Conservation (phyloP, 1,139 yeast genomes). For the Meyerozyma athensensis region DNA sequence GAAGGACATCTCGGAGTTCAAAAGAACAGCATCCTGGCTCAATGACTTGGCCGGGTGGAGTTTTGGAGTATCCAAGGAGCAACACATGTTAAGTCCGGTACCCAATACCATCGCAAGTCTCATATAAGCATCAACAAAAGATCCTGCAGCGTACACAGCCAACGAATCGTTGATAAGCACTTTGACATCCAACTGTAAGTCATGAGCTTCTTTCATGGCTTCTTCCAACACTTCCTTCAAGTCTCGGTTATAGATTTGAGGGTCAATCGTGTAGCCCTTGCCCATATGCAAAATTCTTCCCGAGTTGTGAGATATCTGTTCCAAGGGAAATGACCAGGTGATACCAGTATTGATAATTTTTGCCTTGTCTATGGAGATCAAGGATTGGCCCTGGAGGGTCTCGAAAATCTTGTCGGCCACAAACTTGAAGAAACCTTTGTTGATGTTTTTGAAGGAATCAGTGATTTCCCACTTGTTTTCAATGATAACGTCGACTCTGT, state of each 20-base stretch:
- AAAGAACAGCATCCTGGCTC: conserved; percentile 20
- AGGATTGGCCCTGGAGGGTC: conserved; percentile 24
- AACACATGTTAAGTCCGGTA: conserved; percentile 43
- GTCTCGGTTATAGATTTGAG: conserved; percentile 37
- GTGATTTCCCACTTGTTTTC: conserved; percentile 39
- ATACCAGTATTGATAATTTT: conserved; percentile 37
- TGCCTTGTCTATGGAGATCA: conserved; percentile 13
- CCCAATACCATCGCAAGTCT: conserved; percentile 44
- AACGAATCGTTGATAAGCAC: conserved; percentile 40
- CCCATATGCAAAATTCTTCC: conserved; percentile 45
- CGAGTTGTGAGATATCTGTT: conserved; percentile 38
- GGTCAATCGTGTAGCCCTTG: conserved; percentile 46
- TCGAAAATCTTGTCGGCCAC: conserved; percentile 33
- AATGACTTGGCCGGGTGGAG: conserved; percentile 23
- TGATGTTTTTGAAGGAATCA: conserved; percentile 34
- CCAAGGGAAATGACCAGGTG: conserved; percentile 58
- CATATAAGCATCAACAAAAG: conserved; percentile 33
- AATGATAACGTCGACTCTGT: conserved; percentile 25
- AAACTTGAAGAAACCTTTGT: conserved; percentile 35
- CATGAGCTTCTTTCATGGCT: conserved; percentile 19
- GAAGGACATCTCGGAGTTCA: conserved; percentile 39
- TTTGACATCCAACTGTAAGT: conserved; percentile 27
- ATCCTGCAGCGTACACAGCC: conserved; percentile 46
- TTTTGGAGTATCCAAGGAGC: conserved; percentile 23
- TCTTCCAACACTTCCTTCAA: conserved; percentile 38